Conservation (phyloP, 202 grass and related monocot genomes). For the Setaria viridis region DNA sequence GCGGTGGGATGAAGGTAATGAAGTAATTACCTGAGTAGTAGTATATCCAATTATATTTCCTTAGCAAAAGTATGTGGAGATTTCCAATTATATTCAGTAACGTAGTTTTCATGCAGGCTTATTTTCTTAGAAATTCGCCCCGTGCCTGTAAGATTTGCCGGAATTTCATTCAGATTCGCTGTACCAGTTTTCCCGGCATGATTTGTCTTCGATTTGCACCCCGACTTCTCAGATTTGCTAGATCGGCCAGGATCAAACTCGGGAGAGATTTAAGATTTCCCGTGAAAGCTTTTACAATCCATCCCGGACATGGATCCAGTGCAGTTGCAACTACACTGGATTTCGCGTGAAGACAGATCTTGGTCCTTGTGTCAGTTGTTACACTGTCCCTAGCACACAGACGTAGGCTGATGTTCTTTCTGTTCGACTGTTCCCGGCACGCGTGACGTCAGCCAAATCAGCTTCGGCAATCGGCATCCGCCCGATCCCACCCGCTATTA, state of each 20-base stretch:
- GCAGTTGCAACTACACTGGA: too few relatives aligned
- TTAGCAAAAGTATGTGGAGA: not conserved
- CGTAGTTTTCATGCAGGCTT: not conserved
- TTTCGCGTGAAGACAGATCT: too few relatives aligned
- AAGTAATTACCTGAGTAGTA: not conserved
- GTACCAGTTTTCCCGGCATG: not conserved
- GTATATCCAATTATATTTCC: not conserved
- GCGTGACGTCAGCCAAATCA: not conserved
- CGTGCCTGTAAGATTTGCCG: not conserved
- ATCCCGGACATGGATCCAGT: too few relatives aligned
- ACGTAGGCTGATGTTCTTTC: not conserved
- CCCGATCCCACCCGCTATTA: slow-evolving; percentile 35
- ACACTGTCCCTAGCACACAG: too few relatives aligned
- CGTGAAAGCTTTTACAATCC: not conserved
- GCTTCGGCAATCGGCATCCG: not conserved
- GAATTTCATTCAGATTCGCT: not conserved
- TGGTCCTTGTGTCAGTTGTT: not conserved
- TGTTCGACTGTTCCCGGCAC: not conserved
- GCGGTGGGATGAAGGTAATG: not conserved
- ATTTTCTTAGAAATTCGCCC: not conserved
- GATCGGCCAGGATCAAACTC: not conserved
- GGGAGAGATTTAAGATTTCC: not conserved
- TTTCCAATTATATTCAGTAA: too few relatives aligned
- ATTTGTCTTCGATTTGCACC: not conserved
- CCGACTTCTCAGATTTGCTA: not conserved